These are phyloP conservation scores for Monotropa hypopitys DNA, from an alignment of 179 eudicot genomes.

Conservation along the genomic window DNA sequence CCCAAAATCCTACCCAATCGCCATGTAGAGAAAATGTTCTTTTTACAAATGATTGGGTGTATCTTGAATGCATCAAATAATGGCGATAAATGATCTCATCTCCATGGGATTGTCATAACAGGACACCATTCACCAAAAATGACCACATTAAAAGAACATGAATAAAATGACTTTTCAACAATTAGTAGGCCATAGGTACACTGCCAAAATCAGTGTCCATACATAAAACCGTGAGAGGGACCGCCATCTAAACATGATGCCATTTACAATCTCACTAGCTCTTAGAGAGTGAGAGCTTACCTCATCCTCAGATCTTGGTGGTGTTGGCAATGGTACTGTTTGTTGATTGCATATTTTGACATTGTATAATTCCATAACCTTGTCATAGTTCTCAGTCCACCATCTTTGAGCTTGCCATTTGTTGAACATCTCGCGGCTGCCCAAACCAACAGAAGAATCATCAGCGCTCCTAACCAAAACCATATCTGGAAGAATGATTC, in stretches of 20 bases:
- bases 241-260: neutral
- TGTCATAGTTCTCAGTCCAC: conserved; percentile 95
- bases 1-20: neutral
- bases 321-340: conserved; percentile 55
- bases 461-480: conserved; percentile 3
- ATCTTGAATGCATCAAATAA: neutral
- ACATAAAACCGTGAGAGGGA: neutral
- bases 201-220: neutral
- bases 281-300: conserved; percentile 19
- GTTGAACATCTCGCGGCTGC: conserved; percentile 86
- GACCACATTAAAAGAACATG: too few relatives aligned
- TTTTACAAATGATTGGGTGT: neutral
- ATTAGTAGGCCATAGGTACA: neutral
- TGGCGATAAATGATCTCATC: neutral
- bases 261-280: neutral
- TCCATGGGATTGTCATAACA: neutral
- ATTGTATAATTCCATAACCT: conserved; percentile 93
- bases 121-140: neutral
- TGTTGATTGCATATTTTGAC: conserved; percentile 72
- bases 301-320: conserved; percentile 81
- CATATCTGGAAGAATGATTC: neutral
- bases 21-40: neutral
- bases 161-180: neutral
- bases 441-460: conserved; percentile 10
- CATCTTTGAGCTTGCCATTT: conserved; percentile 99